A percentile compares a stretch with the other conserved stretches of the same genome.
Evolutionary conservation across 2,329 filamentous ascomycete species (phyloP).

Genomic region (Pseudogymnoascus sp.): DNA sequence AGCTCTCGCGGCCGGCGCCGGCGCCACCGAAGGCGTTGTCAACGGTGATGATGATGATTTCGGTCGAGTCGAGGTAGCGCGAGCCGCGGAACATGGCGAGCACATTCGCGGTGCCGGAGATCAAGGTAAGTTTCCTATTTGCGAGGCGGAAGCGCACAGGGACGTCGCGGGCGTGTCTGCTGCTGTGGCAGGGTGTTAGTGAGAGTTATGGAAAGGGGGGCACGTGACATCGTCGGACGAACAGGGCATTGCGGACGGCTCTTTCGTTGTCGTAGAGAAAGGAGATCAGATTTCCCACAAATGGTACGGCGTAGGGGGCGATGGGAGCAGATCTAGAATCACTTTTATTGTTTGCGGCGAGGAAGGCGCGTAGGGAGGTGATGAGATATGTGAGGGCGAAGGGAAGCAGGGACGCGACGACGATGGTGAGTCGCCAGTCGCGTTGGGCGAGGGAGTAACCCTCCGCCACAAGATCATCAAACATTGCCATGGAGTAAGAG

Average conservation of each 20-base stretch:
- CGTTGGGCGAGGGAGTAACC: neutral
- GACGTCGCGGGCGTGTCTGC: constrained; percentile 16
- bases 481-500: neutral
- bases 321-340: constrained; percentile 17
- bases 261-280: constrained; percentile 20
- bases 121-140: constrained; percentile 18
- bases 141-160: constrained; percentile 19
- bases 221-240: neutral
- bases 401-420: neutral
- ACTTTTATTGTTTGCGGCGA: constrained; percentile 9
- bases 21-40: constrained; percentile 21
- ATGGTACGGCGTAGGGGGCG: constrained; percentile 19
- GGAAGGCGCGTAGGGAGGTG: neutral
- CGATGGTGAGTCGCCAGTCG: neutral
- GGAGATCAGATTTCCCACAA: constrained; percentile 19
- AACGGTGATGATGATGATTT: constrained; percentile 15
- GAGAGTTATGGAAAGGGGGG: neutral
- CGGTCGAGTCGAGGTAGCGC: constrained; percentile 17
- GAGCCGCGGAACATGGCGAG: constrained; percentile 20
- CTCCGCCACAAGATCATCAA: neutral
- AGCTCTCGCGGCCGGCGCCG: neutral
- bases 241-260: constrained; percentile 18
- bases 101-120: constrained; percentile 20
- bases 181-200: constrained; percentile 13
- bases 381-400: neutral